Evolutionary conservation across 1,284 basidiomycete species (phyloP).

Genomic region (Rugosomyces carneus): DNA sequence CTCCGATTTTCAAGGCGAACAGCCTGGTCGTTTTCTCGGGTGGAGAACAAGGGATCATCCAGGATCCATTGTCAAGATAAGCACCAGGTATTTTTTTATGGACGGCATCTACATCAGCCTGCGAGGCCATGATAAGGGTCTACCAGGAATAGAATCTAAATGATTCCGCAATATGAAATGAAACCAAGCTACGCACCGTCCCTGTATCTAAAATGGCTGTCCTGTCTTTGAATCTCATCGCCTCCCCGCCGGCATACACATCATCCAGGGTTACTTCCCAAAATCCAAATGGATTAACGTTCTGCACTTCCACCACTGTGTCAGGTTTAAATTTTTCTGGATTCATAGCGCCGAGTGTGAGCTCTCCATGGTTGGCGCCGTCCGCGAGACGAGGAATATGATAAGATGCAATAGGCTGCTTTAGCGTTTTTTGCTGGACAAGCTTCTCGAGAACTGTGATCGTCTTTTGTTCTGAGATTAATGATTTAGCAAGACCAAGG

Average conservation of each 20-base stretch:
- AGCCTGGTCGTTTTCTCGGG: not conserved
- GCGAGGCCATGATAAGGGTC: constrained; percentile 52
- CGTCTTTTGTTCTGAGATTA: constrained; percentile 54
- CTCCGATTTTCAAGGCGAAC: constrained; percentile 63
- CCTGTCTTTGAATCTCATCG: constrained; percentile 43
- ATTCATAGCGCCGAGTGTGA: constrained; percentile 76
- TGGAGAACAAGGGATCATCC: constrained; percentile 63
- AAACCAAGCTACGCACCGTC: constrained; percentile 36
- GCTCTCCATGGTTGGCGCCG: constrained; percentile 63
- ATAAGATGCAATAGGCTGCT: constrained; percentile 65
- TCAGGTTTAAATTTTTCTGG: constrained; percentile 45
- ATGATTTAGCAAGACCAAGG: constrained; percentile 68
- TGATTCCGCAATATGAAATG: not conserved
- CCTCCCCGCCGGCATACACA: constrained; percentile 45
- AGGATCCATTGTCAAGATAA: constrained; percentile 40
- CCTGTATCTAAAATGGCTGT: constrained; percentile 71
- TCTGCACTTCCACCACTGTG: constrained; percentile 49
- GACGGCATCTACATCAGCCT: constrained; percentile 48
- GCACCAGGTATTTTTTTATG: constrained; percentile 55
- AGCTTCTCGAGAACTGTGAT: constrained; percentile 68
- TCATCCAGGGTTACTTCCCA: constrained; percentile 61
- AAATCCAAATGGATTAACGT: constrained; percentile 55
- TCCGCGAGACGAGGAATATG: constrained; percentile 69
- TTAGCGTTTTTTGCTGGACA: constrained; percentile 47
- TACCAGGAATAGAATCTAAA: constrained; percentile 2